Conservation (phyloP, 2,329 filamentous ascomycete species). For the Hypoxylon sp. region DNA sequence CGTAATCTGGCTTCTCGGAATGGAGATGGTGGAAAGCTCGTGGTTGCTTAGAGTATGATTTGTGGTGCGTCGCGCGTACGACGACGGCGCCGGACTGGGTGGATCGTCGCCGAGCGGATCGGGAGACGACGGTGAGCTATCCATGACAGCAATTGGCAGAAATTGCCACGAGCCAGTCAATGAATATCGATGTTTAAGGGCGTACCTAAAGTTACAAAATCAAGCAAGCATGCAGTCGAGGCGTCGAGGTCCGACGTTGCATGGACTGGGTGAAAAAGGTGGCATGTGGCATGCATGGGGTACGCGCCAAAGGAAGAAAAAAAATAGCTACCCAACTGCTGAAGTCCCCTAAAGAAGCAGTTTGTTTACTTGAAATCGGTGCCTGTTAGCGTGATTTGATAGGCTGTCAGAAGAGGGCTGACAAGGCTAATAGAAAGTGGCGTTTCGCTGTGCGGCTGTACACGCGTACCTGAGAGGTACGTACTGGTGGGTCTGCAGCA, state of each 20-base stretch:
- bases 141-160: conserved; percentile 40
- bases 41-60: conserved; percentile 29
- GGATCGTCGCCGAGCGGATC: conserved; percentile 46
- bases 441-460: conserved; percentile 8
- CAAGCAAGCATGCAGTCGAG: conserved; percentile 16
- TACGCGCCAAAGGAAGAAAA: conserved; percentile 20
- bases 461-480: no score
- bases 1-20: conserved; percentile 54
- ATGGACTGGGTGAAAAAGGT: conserved; percentile 14
- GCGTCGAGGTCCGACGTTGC: conserved; percentile 18
- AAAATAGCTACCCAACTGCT: conserved; percentile 17
- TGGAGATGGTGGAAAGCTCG: conserved; percentile 50
- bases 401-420: conserved; percentile 5
- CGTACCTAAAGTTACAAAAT: conserved; percentile 8
- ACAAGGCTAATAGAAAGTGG: conserved; percentile 16
- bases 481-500: background rate
- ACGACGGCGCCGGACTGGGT: conserved; percentile 39
- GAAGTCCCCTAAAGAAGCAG: conserved; percentile 37
- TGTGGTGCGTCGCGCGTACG: conserved; percentile 39
- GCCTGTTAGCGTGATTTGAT: conserved; percentile 16
- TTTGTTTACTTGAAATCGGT: conserved; percentile 44
- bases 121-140: conserved; percentile 46
- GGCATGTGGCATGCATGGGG: conserved; percentile 15
- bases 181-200: no score
- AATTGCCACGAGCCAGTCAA: conserved; percentile 14